These are phyloP conservation scores for Protomyces inundatus DNA, from an alignment of 1,139 yeast species.

Conservation along the genomic window DNA sequence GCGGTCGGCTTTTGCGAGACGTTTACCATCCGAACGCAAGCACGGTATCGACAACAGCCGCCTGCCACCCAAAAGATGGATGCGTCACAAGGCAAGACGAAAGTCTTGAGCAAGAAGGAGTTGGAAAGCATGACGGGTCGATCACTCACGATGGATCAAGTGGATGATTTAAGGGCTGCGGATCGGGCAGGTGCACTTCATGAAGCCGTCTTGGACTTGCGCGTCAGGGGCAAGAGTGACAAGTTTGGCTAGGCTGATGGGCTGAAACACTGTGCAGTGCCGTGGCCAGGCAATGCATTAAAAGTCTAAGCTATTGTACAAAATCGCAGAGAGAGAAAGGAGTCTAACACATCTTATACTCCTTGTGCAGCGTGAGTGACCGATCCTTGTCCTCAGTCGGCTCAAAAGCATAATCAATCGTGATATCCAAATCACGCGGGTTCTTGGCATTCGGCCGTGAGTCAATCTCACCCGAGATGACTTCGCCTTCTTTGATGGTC, in stretches of 20 bases:
- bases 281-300: background rate
- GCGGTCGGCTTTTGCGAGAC: conserved; percentile 22
- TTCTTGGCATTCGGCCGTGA: conserved; percentile 71
- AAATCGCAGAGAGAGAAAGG: background rate
- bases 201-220: conserved; percentile 29
- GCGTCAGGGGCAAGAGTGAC: conserved; percentile 27
- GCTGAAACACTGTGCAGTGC: background rate
- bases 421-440: conserved; percentile 55
- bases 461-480: conserved; percentile 62
- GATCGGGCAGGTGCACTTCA: conserved; percentile 23
- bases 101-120: conserved; percentile 10
- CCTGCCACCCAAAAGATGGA: background rate
- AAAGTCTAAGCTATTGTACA: background rate
- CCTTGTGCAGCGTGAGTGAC: conserved; percentile 47
- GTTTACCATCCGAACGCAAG: conserved; percentile 12
- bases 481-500: conserved; percentile 71
- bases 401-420: conserved; percentile 48
- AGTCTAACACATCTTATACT: conserved; percentile 58
- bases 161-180: conserved; percentile 19
- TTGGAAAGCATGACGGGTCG: conserved; percentile 28
- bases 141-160: conserved; percentile 24
- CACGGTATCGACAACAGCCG: conserved; percentile 6
- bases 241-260: conserved; percentile 22
- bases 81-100: background rate
- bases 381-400: conserved; percentile 49